phyloP scores from a whole-genome alignment of 1,284 basidiomycete genomes.

The Neonothopanus nambi region DNA sequence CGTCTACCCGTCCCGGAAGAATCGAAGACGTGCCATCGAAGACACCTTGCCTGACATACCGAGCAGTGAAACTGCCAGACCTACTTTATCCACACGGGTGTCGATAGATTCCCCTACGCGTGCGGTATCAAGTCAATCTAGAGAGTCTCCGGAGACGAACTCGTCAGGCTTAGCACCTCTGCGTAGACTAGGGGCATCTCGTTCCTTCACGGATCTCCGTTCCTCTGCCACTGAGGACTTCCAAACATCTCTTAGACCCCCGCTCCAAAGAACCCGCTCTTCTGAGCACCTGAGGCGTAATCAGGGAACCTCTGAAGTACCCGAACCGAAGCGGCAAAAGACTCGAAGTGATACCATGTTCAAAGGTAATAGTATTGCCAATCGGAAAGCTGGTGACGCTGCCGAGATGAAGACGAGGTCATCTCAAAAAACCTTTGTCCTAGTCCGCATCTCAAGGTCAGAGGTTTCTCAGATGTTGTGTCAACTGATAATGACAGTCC shows the following conservation, averaged over 20 bases:
- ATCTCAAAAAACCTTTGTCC: conserved; percentile 82
- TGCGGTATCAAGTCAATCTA: conserved; percentile 30
- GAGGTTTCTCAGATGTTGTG: conserved; percentile 23
- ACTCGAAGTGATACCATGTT: conserved; percentile 20
- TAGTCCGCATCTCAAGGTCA: conserved; percentile 76
- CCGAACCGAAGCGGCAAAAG: conserved; percentile 25
- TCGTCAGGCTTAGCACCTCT: conserved; percentile 32
- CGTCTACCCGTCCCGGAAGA: conserved; percentile 72
- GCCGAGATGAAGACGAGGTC: conserved; percentile 78
- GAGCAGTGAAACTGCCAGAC: conserved; percentile 8
- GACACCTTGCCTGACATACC: conserved; percentile 2
- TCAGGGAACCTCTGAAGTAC: conserved; percentile 23
- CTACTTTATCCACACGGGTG: conserved; percentile 24
- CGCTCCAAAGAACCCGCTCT: conserved; percentile 35
- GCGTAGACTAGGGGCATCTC: conserved; percentile 56
- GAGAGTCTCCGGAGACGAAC: conserved; percentile 27
- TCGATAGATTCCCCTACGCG: conserved; percentile 45
- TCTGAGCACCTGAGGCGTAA: conserved; percentile 27
- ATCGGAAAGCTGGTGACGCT: conserved; percentile 47
- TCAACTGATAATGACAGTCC: conserved; percentile 9
- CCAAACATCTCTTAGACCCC: conserved; percentile 25
- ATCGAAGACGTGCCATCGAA: conserved; percentile 36
- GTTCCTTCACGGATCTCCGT: conserved; percentile 72
- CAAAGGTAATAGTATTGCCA: conserved; percentile 18
- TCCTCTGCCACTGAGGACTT: conserved; percentile 40